A percentile compares a stretch with the other conserved stretches of the same genome.
Conservation (phyloP, 1,139 yeast species). For the Pichia sp. region DNA sequence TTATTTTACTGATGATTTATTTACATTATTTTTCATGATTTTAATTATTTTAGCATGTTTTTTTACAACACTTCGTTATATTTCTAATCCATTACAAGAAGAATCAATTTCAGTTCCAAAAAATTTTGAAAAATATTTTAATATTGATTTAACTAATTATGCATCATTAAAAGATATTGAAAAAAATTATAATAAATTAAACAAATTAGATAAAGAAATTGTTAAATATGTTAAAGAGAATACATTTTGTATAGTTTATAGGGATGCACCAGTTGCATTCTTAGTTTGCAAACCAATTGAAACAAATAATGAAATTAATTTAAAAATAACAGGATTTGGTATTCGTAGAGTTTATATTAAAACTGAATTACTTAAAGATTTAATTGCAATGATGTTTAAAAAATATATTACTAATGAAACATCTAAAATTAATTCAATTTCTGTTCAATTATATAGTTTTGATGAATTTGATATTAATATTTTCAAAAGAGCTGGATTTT, state of each 20-base stretch:
- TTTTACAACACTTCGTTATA: conserved; percentile 30
- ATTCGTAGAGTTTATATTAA: conserved; percentile 59
- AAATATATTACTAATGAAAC: conserved; percentile 12
- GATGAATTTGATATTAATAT: conserved; percentile 37
- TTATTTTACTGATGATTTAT: conserved; percentile 31
- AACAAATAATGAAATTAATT: conserved; percentile 28
- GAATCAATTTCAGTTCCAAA: conserved; percentile 47
- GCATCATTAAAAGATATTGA: conserved; percentile 30
- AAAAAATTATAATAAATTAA: conserved; percentile 21
- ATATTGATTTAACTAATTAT: conserved; percentile 46
- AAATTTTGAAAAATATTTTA: conserved; percentile 44
- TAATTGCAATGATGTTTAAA: conserved; percentile 31
- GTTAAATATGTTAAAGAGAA: conserved; percentile 39
- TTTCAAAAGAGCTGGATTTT: conserved; percentile 34
- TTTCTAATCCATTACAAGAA: conserved; percentile 35
- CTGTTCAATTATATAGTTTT: conserved; percentile 48
- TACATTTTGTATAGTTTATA: conserved; percentile 51
- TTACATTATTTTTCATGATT: conserved; percentile 26
- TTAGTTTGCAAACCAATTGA: conserved; percentile 36
- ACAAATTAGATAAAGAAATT: conserved; percentile 28
- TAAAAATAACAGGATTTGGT: conserved; percentile 52
- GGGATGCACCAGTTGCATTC: conserved; percentile 64
- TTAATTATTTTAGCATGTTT: conserved; percentile 24
- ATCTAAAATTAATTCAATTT: conserved; percentile 29
- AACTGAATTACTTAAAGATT: conserved; percentile 58